These are phyloP conservation scores for Phoma herbarum DNA, from an alignment of 2,329 filamentous ascomycete genomes.

Conservation along the genomic window DNA sequence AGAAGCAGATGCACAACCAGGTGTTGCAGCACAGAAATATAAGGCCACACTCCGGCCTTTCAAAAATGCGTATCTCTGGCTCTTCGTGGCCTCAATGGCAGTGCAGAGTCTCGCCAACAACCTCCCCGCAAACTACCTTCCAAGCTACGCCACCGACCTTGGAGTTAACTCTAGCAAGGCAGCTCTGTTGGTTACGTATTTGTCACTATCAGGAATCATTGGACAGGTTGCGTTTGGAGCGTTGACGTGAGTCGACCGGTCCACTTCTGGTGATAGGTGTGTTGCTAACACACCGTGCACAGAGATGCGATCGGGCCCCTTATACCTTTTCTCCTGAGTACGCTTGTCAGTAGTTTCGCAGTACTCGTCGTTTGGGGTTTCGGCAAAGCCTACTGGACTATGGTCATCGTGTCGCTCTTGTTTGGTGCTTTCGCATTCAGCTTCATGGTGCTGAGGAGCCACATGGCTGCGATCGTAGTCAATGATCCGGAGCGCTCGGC, in stretches of 20 bases:
- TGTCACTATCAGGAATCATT: slow-evolving; percentile 1
- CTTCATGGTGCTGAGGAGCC: slow-evolving; percentile 8
- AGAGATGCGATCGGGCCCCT: slow-evolving; percentile 8
- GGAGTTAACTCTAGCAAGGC: background rate
- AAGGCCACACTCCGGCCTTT: background rate
- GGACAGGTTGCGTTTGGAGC: background rate
- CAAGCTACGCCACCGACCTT: slow-evolving; percentile 5
- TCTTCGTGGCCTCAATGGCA: background rate
- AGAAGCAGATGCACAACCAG: background rate
- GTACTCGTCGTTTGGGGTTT: slow-evolving; percentile 4
- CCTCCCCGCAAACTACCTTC: slow-evolving; percentile 2
- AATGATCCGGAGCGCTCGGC: background rate
- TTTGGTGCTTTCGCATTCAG: slow-evolving; percentile 7
- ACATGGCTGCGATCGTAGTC: slow-evolving; percentile 1
- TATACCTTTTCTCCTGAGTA: slow-evolving; percentile 4
- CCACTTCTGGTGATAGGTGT: background rate
- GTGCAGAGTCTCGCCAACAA: slow-evolving; percentile 2
- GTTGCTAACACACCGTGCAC: background rate
- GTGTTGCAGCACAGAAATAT: background rate
- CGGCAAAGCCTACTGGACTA: slow-evolving; percentile 1
- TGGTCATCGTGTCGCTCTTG: background rate
- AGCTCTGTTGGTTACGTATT: slow-evolving; percentile 1
- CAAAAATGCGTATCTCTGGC: background rate
- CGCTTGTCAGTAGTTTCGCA: slow-evolving; percentile 2
- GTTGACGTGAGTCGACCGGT: background rate